Conservation (phyloP, 1,139 yeast genomes). For the Pneumocystis carinii region DNA sequence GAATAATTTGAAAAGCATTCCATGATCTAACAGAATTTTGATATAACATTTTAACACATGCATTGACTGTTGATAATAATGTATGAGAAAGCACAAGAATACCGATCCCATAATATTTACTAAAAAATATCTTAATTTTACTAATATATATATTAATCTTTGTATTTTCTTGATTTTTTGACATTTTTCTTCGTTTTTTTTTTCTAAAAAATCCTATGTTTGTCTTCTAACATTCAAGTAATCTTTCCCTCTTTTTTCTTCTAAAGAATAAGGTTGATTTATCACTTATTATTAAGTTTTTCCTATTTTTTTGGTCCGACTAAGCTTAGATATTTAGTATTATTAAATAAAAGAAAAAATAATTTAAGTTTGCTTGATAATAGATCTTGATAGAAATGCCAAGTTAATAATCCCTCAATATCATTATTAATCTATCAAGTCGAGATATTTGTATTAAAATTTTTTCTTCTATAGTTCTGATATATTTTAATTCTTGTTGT, state of each 20-base stretch:
- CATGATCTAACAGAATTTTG: slow-evolving; percentile 41
- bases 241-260: background rate
- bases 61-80: slow-evolving; percentile 62
- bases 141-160: background rate
- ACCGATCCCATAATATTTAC: slow-evolving; percentile 11
- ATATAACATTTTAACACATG: slow-evolving; percentile 56
- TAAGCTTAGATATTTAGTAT: too few relatives aligned
- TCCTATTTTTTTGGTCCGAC: too few relatives aligned
- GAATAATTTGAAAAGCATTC: slow-evolving; percentile 63
- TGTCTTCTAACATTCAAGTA: background rate
- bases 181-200: background rate
- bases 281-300: too few relatives aligned
- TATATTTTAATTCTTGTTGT: slow-evolving; percentile 47
- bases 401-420: slow-evolving; percentile 27
- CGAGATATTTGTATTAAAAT: slow-evolving; percentile 23
- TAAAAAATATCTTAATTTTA: background rate
- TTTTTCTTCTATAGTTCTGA: slow-evolving; percentile 26
- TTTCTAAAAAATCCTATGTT: background rate
- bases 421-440: slow-evolving; percentile 25
- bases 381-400: background rate
- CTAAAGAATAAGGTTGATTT: background rate
- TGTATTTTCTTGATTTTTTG: background rate
- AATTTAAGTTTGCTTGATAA: background rate
- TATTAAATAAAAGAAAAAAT: too few relatives aligned
- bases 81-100: slow-evolving; percentile 31